These are phyloP conservation scores for Hirsutella minnesotensis DNA, from an alignment of 2,329 filamentous ascomycete species.

Conservation along the genomic window DNA sequence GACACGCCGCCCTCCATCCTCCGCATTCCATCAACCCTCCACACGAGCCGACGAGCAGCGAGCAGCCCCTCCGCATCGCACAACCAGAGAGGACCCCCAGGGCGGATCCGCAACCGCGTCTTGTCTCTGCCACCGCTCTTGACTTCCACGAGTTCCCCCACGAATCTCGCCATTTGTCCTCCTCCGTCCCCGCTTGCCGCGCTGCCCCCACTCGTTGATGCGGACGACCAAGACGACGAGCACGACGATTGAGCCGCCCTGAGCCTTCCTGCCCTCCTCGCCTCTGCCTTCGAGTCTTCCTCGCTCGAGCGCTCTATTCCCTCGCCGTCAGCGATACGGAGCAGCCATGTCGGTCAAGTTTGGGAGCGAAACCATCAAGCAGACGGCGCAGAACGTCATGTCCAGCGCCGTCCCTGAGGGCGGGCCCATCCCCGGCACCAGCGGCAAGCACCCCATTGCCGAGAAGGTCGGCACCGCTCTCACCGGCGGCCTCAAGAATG, in stretches of 20 bases:
- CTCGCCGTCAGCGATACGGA: neutral
- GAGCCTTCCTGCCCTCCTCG: no score
- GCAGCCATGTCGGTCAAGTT: slow-evolving; percentile 71
- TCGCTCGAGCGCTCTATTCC: no score
- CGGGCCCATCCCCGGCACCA: slow-evolving; percentile 43
- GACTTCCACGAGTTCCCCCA: no score
- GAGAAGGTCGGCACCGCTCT: slow-evolving; percentile 58
- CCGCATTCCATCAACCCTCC: neutral
- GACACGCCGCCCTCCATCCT: slow-evolving; percentile 5
- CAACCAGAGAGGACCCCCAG: no score
- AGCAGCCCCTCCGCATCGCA: no score
- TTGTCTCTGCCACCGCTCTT: no score
- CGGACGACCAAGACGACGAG: neutral
- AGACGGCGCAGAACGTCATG: slow-evolving; percentile 20
- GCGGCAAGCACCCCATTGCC: slow-evolving; percentile 48
- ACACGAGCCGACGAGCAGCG: no score
- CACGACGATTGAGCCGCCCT: neutral
- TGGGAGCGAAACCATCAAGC: slow-evolving; percentile 60
- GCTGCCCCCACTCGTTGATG: no score
- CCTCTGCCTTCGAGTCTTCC: no score
- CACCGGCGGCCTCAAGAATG: slow-evolving; percentile 55
- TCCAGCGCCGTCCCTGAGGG: slow-evolving; percentile 20
- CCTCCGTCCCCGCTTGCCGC: neutral
- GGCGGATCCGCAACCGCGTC: no score
- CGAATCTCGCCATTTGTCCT: neutral